Evolutionary conservation across 805 yeast genomes (phyloP).

Genomic region (Clavispora vitiphila): DNA sequence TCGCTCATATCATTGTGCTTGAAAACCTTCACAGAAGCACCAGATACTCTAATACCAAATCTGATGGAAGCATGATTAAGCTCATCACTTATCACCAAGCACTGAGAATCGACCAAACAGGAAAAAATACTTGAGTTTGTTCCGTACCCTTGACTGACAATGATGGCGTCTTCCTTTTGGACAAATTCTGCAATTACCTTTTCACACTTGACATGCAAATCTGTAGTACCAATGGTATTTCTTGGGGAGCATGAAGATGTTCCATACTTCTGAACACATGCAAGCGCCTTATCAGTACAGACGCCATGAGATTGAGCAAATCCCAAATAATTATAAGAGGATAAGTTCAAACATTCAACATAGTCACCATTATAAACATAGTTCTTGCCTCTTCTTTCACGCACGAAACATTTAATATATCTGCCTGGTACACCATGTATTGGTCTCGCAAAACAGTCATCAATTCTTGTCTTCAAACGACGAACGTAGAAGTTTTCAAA

Average conservation of each 20-base stretch:
- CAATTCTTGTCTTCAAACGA: conserved; percentile 83
- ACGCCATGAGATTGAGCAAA: conserved; percentile 93
- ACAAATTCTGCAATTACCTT: conserved; percentile 73
- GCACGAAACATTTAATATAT: conserved; percentile 72
- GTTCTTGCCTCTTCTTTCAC: conserved; percentile 60
- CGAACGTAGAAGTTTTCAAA: conserved; percentile 93
- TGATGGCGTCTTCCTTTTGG: conserved; percentile 82
- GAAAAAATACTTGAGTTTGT: conserved; percentile 88
- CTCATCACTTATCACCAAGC: conserved; percentile 89
- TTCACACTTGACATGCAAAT: conserved; percentile 72
- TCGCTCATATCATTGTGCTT: conserved; percentile 85
- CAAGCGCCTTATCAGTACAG: conserved; percentile 77
- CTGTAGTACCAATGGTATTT: conserved; percentile 67
- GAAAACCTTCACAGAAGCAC: conserved; percentile 88
- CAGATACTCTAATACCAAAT: conserved; percentile 88
- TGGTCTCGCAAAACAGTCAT: conserved; percentile 93
- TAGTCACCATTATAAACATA: conserved; percentile 74
- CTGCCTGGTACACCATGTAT: conserved; percentile 98
- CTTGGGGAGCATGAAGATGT: conserved; percentile 77
- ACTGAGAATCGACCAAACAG: conserved; percentile 77
- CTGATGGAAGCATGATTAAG: conserved; percentile 94
- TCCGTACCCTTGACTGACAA: conserved; percentile 93
- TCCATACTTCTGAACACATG: conserved; percentile 64
- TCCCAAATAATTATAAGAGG: conserved; percentile 92
- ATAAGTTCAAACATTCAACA: conserved; percentile 74